Conservation (phyloP, 2,329 filamentous ascomycete species). For the Fusarium sp. region DNA sequence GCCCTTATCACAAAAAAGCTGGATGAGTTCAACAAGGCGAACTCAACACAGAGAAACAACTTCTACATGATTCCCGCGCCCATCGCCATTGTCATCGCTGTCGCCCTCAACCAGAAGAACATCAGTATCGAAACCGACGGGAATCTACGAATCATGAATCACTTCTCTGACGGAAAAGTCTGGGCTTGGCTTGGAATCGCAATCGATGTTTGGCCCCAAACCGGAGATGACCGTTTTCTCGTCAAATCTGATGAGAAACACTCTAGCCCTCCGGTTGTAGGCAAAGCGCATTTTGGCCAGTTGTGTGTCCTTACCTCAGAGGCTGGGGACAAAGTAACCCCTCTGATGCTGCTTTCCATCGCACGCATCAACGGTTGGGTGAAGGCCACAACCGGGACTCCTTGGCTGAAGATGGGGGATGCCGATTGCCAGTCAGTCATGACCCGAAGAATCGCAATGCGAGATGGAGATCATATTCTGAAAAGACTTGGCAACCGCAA, state of each 20-base stretch:
- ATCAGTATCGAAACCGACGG: not conserved
- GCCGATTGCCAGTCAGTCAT: not conserved
- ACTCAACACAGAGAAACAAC: not conserved
- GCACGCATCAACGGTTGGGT: slow-evolving; percentile 5
- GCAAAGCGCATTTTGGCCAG: not conserved
- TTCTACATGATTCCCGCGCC: slow-evolving; percentile 7
- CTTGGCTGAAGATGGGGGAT: slow-evolving; percentile 2
- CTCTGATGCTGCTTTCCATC: slow-evolving; percentile 2
- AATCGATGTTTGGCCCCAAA: slow-evolving; percentile 1
- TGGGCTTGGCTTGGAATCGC: slow-evolving; percentile 12
- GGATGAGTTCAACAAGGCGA: not conserved
- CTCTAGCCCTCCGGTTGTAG: not conserved
- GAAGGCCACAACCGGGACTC: not conserved
- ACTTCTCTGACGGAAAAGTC: not conserved
- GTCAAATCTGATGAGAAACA: not conserved
- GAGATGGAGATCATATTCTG: not conserved
- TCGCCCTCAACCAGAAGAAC: slow-evolving; percentile 2
- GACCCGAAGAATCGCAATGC: not conserved
- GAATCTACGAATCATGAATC: not conserved
- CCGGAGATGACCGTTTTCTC: not conserved
- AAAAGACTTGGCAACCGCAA: slow-evolving; percentile 12
- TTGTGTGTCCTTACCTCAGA: not conserved
- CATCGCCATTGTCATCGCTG: slow-evolving; percentile 8
- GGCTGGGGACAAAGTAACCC: not conserved
- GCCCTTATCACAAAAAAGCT: not conserved